Conservation (phyloP, 495 filamentous ascomycete species). For the Daldinia loculata region DNA sequence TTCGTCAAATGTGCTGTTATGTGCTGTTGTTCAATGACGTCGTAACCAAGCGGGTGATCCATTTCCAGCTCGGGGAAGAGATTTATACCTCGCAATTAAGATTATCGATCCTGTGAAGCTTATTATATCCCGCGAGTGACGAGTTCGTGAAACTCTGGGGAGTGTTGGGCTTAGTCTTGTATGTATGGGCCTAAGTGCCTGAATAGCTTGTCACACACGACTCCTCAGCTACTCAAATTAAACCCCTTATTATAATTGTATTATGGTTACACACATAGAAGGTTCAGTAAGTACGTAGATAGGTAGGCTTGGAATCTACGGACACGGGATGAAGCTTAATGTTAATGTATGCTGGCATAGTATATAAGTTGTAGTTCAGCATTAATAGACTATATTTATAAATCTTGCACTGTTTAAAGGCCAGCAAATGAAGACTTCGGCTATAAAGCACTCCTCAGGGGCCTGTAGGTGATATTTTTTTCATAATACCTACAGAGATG, state of each 20-base stretch:
- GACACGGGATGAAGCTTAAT: background rate
- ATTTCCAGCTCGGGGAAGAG: conserved; percentile 9
- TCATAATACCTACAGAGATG: background rate
- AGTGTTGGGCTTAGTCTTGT: conserved; percentile 1
- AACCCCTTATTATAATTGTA: background rate
- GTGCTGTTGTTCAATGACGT: conserved; percentile 22
- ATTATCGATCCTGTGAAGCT: conserved; percentile 19
- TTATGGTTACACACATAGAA: background rate
- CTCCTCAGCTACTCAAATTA: background rate
- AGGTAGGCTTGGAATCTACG: background rate
- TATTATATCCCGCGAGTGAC: background rate
- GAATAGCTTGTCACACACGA: conserved; percentile 11
- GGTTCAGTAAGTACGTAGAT: background rate
- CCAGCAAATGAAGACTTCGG: background rate
- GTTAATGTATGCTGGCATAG: background rate
- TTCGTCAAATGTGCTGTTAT: conserved; percentile 10
- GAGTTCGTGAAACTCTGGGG: conserved; percentile 1
- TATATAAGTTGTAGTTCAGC: background rate
- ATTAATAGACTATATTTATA: background rate
- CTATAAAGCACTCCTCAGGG: background rate
- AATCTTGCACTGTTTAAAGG: background rate
- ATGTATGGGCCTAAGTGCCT: conserved; percentile 9
- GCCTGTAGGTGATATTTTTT: background rate
- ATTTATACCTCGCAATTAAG: conserved; percentile 20
- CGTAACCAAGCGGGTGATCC: conserved; percentile 17